These are phyloP conservation scores for Fusarium sp. DNA, from an alignment of 2,329 filamentous ascomycete species.

Conservation along the genomic window DNA sequence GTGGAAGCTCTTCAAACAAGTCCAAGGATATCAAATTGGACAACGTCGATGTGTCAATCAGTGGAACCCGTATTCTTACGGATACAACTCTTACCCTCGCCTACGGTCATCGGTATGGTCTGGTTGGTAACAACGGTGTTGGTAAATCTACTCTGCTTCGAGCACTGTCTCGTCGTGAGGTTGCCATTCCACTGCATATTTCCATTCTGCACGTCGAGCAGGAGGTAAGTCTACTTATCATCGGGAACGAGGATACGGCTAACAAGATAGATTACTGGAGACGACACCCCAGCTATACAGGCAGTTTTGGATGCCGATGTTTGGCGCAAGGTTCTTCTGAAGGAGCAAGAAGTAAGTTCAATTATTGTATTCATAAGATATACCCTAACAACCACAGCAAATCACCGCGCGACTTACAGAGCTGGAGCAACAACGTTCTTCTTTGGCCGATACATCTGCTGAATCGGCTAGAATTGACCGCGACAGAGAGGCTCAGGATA, in stretches of 20 bases:
- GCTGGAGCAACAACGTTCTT: slow-evolving; percentile 81
- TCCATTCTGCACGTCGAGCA: slow-evolving; percentile 99
- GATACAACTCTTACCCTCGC: slow-evolving; percentile 92
- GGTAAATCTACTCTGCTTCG: slow-evolving; percentile 95
- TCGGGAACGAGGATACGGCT: not conserved
- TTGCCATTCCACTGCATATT: slow-evolving; percentile 95
- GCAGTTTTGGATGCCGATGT: slow-evolving; percentile 97
- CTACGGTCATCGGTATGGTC: slow-evolving; percentile 93
- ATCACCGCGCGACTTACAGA: slow-evolving; percentile 80
- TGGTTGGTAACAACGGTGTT: slow-evolving; percentile 99
- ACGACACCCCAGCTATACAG: slow-evolving; percentile 94
- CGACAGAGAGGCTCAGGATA: slow-evolving; percentile 90
- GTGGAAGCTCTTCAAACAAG: slow-evolving; percentile 78
- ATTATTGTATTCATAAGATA: not conserved
- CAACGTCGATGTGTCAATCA: slow-evolving; percentile 93
- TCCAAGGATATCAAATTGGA: slow-evolving; percentile 99
- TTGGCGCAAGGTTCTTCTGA: slow-evolving; percentile 95
- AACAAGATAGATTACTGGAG: slow-evolving; percentile 79
- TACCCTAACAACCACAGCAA: slow-evolving; percentile 66
- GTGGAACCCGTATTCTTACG: slow-evolving; percentile 86
- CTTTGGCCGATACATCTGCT: slow-evolving; percentile 89
- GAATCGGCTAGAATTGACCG: slow-evolving; percentile 88
- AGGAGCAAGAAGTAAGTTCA: slow-evolving; percentile 80
- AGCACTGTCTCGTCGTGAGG: slow-evolving; percentile 90
- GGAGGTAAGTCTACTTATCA: slow-evolving; percentile 71